A percentile compares a stretch with the other conserved stretches of the same genome.
Evolutionary conservation across 139 green algal genomes (phyloP).

Genomic region (Chlamydomonas asymmetrica): DNA sequence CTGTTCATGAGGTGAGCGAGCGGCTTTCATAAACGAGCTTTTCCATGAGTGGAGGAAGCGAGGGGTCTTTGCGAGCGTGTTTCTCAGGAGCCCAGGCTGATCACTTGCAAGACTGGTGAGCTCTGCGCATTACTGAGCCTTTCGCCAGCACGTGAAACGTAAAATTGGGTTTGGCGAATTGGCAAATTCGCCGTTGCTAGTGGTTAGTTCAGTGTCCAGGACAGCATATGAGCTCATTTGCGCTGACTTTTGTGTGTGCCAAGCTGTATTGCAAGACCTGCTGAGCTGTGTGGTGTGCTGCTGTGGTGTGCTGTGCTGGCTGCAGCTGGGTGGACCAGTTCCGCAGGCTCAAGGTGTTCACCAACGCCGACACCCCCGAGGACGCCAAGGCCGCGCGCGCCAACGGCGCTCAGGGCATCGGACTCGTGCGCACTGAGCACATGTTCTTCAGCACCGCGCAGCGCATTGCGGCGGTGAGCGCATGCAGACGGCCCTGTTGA

Average conservation of each 20-base stretch:
- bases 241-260: background rate
- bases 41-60: too few relatives aligned
- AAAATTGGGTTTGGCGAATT: too few relatives aligned
- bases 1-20: slow-evolving; percentile 67
- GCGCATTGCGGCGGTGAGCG: slow-evolving; percentile 70
- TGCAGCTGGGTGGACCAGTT: slow-evolving; percentile 74
- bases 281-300: background rate
- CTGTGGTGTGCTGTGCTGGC: background rate
- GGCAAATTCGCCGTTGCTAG: too few relatives aligned
- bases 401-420: slow-evolving; percentile 88
- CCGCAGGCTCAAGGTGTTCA: slow-evolving; percentile 66
- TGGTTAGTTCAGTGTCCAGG: too few relatives aligned
- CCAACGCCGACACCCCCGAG: slow-evolving; percentile 84
- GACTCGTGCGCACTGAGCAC: slow-evolving; percentile 88
- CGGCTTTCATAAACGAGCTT: too few relatives aligned
- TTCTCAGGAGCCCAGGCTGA: too few relatives aligned
- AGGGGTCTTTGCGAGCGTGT: too few relatives aligned
- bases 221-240: too few relatives aligned
- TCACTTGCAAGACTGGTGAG: too few relatives aligned
- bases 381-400: slow-evolving; percentile 61
- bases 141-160: too few relatives aligned
- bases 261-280: background rate
- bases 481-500: too few relatives aligned
- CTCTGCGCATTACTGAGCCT: too few relatives aligned
- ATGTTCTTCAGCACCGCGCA: slow-evolving; percentile 89